Evolutionary conservation across 1,139 yeast genomes (phyloP).

Genomic region (Candida gigantensis): DNA sequence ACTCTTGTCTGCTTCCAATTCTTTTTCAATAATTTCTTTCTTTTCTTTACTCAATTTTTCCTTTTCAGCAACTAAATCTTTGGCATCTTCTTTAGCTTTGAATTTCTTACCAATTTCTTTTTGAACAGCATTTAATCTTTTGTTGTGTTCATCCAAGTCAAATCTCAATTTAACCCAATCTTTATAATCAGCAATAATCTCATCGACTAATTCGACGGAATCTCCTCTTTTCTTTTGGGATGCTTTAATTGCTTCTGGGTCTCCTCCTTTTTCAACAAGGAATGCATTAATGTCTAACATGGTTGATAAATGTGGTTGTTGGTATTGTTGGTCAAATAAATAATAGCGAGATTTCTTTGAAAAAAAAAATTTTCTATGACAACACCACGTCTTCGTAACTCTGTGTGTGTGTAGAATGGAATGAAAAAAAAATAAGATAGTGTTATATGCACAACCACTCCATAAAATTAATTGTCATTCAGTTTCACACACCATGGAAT

Average conservation of each 20-base stretch:
- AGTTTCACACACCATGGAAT: too few relatives aligned
- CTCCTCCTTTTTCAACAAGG: constrained; percentile 94
- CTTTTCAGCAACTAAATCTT: constrained; percentile 77
- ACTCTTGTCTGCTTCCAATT: constrained; percentile 75
- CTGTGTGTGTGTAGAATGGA: neutral
- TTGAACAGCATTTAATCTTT: constrained; percentile 81
- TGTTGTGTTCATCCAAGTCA: constrained; percentile 87
- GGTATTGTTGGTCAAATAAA: neutral
- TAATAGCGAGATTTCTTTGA: neutral
- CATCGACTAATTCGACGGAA: constrained; percentile 92
- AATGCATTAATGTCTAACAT: constrained; percentile 94
- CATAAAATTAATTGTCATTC: too few relatives aligned
- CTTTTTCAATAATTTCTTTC: constrained; percentile 62
- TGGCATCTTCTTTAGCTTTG: constrained; percentile 94
- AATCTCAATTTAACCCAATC: constrained; percentile 92
- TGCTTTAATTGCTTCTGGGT: constrained; percentile 82
- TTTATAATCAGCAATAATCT: constrained; percentile 86
- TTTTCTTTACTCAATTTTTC: constrained; percentile 72
- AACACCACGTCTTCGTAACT: too few relatives aligned
- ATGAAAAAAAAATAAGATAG: neutral
- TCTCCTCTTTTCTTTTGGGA: constrained; percentile 96
- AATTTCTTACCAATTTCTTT: constrained; percentile 89
- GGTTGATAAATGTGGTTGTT: constrained; percentile 1
- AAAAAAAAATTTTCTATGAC: too few relatives aligned
- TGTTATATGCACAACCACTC: neutral